Conservation (phyloP, 148 eudicot species). For the Arbutus unedo region DNA sequence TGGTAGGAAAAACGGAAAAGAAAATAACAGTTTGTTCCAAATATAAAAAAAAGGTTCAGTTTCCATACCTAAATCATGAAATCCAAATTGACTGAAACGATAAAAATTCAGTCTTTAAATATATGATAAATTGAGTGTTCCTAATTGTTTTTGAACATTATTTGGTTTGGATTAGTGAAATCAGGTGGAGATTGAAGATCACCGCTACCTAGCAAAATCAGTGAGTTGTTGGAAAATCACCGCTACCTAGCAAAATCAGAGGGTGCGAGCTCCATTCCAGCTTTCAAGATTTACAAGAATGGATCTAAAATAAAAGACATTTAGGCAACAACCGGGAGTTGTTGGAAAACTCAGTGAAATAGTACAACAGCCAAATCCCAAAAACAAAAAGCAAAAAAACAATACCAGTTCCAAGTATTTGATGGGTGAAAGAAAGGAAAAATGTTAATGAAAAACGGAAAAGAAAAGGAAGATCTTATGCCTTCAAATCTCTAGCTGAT, state of each 20-base stretch:
- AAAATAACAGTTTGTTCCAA: too few relatives aligned
- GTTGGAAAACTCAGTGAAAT: conserved; percentile 35
- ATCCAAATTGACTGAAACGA: background rate
- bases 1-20: too few relatives aligned
- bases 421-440: too few relatives aligned
- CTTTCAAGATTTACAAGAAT: conserved; percentile 48
- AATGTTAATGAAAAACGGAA: too few relatives aligned
- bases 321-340: conserved; percentile 36
- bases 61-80: background rate
- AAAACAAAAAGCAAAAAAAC: background rate
- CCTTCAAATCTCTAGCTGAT: too few relatives aligned
- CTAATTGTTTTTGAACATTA: background rate
- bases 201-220: conserved; percentile 36
- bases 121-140: background rate
- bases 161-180: background rate
- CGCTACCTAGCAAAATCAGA: conserved; percentile 42
- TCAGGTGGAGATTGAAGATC: conserved; percentile 49
- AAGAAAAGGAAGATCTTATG: too few relatives aligned
- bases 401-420: background rate
- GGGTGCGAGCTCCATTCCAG: conserved; percentile 30
- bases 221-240: too few relatives aligned
- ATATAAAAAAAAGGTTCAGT: background rate
- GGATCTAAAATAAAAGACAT: conserved; percentile 47
- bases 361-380: conserved; percentile 25
- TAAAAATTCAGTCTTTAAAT: background rate